Evolutionary conservation across 768 basidiomycete genomes (phyloP), one percentile per base, ranked within the genome.

Genomic region (Tricholoma terreum): DNA sequence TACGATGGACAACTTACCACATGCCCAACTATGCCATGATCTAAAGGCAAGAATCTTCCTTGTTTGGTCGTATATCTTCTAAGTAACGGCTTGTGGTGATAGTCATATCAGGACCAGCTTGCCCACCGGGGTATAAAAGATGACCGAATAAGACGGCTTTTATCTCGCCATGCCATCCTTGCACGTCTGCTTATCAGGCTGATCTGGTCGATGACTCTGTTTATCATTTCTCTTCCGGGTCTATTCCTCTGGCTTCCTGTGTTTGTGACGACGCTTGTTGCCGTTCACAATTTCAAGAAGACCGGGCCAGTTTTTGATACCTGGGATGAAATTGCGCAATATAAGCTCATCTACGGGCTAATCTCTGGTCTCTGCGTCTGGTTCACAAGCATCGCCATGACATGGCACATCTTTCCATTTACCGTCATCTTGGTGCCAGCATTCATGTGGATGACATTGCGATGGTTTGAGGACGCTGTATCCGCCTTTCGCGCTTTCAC

Each of bases 251-350:
- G 94, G 94, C 56, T 84, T 5, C 94, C 93, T 1, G 76, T 94
- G 12, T 92, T 94, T 63, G 61, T 74, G 52, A 84, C 85, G 17
- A 88, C 90, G 1, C 82, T 84, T 61, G 80, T 83, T 63, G 87
- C 82, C 2, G 88, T 89, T 19, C 81, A 80, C 63, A 84, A 85
- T 61, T 90, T 90, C 77, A 90, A 89, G 72, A 87, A 85, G 72
- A 86, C 81, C 0, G 92, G 92, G 0, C 90, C 90, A 0, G 80
- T 89, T 35, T 89, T 87, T 75, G 89, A 94, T 66, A 92, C 90
- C 0, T 92, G 84, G 81, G 92, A 94, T 64, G 92, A 94, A 68
- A 91, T 94, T 60, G 90, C 92, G 10, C 90, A 94, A 67, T 90
- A 91, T 71, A 94, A 93, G 69, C 84, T 94, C 53, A 83, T 87